phyloP scores from a whole-genome alignment of 306 rosid genomes.

The Vicia sativa region DNA sequence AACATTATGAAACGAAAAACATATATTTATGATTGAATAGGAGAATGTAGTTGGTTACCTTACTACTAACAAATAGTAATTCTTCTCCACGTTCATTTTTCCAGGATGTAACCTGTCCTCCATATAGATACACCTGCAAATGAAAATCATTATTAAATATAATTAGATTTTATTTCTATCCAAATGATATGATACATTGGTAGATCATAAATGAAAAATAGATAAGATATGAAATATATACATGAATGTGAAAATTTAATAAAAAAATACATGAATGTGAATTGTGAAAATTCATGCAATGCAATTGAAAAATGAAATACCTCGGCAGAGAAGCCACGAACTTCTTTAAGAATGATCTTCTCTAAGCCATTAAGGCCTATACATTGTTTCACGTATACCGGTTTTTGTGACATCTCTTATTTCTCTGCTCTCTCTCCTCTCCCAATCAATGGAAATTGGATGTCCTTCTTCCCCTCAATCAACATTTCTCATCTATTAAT shows the following conservation, averaged over 20 bases:
- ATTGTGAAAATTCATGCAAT: background rate
- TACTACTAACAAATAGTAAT: conserved; percentile 69
- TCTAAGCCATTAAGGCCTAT: conserved; percentile 56
- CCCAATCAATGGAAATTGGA: conserved; percentile 17
- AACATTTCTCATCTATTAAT: conserved; percentile 3
- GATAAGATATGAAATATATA: background rate
- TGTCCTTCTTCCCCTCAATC: background rate
- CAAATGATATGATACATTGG: background rate
- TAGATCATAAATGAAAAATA: conserved; percentile 14
- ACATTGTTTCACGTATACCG: conserved; percentile 46
- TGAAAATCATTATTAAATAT: background rate
- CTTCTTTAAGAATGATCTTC: conserved; percentile 61
- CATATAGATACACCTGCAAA: conserved; percentile 65
- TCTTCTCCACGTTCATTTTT: conserved; percentile 74
- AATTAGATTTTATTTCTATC: background rate
- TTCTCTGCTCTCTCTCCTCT: conserved; percentile 13
- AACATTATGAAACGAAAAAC: background rate
- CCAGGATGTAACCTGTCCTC: conserved; percentile 84
- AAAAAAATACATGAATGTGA: background rate
- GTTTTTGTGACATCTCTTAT: conserved; percentile 41
- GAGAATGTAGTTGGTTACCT: conserved; percentile 47
- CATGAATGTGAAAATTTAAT: too few relatives aligned
- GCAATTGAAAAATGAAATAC: conserved; percentile 28
- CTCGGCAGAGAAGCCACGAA: conserved; percentile 65
- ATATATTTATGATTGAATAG: background rate